Evolutionary conservation across 1,284 basidiomycete genomes (phyloP), one percentile per base, ranked within the genome.

Genomic region (Apiotrichum veenhuisii): DNA sequence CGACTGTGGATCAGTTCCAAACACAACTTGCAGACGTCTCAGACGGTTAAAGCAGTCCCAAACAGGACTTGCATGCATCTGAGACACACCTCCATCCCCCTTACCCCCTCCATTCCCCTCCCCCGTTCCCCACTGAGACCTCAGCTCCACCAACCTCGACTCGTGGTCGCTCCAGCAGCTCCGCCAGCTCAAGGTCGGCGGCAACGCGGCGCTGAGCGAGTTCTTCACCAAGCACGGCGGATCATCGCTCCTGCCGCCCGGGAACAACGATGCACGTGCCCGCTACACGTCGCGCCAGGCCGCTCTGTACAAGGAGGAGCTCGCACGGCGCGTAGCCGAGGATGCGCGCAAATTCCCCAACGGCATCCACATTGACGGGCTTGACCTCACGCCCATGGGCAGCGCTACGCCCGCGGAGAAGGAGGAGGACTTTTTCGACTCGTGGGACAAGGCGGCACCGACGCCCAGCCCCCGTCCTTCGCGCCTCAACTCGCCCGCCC

Each of bases 121-220:
- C 15, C 7, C 23, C 33, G 18, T 30, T n/a, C 17, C 44, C 25
- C n/a, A 20, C 30, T 23, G 58, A 64, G 33, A 61, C 50, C 18
- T 54, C 74, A 93, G 93, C 64, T 98, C 95, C 15, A 98, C 93
- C 62, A 98, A 95, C 79, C 85, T 98, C 54, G 95, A 99, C 78
- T 87, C 85, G 57, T 99, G 95, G 95, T 87, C 92, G 64, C 83
- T 93, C 65, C 80, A 81, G 56, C 95, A 99, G 77, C 82, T 99
- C 33, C 87, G 95, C 26, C 89, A 86, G 7, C 95, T 99, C 90
- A 98, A 98, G 80, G 86, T 94, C 41, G 94, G 91, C 43, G 95
- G 95, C 9, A 99, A 98, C 76, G 83, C 83, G 18, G 85, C 87
- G n/a, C 89, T 91, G 3, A 83, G 82, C 25, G 92, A 95, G 9